A percentile compares a stretch with the other conserved stretches of the same genome.
These are phyloP conservation scores for Gamsiella multidivaricata DNA, from an alignment of 192 early-diverging fungal species.

Conservation along the genomic window DNA sequence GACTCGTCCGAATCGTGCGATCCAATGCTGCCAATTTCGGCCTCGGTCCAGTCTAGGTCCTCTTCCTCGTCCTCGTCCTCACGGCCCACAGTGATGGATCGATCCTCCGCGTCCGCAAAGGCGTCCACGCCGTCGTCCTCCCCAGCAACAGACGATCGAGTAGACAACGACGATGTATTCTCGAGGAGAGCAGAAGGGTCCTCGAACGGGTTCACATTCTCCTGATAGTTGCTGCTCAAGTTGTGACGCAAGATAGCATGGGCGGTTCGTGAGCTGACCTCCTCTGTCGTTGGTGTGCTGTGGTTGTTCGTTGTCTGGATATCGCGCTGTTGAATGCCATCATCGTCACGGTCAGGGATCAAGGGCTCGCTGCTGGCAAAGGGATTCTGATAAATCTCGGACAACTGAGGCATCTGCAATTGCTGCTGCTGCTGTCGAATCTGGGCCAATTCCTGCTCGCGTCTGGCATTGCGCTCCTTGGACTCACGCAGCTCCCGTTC, in stretches of 20 bases:
- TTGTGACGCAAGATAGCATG: conserved; percentile 40
- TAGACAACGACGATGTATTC: conserved; percentile 11
- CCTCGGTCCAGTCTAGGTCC: conserved; percentile 48
- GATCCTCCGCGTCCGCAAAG: conserved; percentile 32
- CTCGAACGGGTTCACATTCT: conserved; percentile 42
- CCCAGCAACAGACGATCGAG: conserved; percentile 7
- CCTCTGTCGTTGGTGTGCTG: background rate
- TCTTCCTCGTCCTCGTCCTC: conserved; percentile 31
- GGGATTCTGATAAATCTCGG: conserved; percentile 32
- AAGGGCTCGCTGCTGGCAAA: conserved; percentile 34
- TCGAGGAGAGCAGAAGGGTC: conserved; percentile 21
- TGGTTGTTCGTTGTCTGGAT: background rate
- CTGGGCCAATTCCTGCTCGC: conserved; percentile 5
- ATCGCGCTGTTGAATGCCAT: background rate
- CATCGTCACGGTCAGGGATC: background rate
- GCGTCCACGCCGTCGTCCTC: conserved; percentile 9
- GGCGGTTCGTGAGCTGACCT: conserved; percentile 17
- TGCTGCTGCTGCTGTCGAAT: conserved; percentile 1
- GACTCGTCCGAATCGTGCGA: conserved; percentile 48
- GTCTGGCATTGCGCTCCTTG: conserved; percentile 9
- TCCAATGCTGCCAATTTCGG: conserved; percentile 41
- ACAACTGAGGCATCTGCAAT: background rate
- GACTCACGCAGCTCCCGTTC: conserved; percentile 18
- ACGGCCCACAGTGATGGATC: conserved; percentile 31
- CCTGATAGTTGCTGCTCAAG: conserved; percentile 38